Base-by-base conservation (phyloP, 2,329 filamentous ascomycete genomes). In the Immersiporthe knoxdaviesiana region DNA sequence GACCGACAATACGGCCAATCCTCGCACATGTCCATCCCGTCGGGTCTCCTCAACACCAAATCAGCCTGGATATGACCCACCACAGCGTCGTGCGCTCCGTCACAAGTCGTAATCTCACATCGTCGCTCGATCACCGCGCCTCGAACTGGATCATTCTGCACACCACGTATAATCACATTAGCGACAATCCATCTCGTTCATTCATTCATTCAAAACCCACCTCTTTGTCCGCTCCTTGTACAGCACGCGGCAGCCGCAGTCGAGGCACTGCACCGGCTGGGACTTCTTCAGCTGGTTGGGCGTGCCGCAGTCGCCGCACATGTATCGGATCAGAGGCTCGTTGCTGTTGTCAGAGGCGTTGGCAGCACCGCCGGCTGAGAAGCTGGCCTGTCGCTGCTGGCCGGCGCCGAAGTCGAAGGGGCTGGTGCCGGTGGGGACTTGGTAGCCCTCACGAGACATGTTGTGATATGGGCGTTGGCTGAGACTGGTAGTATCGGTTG, bases 221-320 rank as follows among this genome's bases (percentile, higher is more conserved):
- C 96, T 89, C 86, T 97, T 97, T 59, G 96, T 99, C 78, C 96
- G 84, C 88, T 97, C 93, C 88, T 99, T 99, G 83, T 98, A 98
- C 74, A 99, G 83, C 71, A 99, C 94, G 73, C 96, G 90, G 77
- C 97, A 96, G 10, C 96, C 96, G 80, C 96, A 99, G 82, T 94
- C 92, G 80, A 92, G 92, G 85, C 94, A 97, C 37, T 93, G 87
- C 74, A 97, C 95, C 44, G 91, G 90, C 76, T 96, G 93, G 72
- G 89, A 91, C 74, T 90, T 88, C 80, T 91, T 91, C 74, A 97
- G 84, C 24, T 87, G 85, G 59, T 95, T 92, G 75, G 92, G 91
- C 72, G 88, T 85, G 70, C 92, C 92, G 84, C 93, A 97, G 82
- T 97, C 93, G 78, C 92, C 93, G 84, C 92, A 97, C 74, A 89